Evolutionary conservation across 164 flowering plant species (phyloP), one percentile per base, ranked within the genome.

Genomic region (Taxillus chinensis): DNA sequence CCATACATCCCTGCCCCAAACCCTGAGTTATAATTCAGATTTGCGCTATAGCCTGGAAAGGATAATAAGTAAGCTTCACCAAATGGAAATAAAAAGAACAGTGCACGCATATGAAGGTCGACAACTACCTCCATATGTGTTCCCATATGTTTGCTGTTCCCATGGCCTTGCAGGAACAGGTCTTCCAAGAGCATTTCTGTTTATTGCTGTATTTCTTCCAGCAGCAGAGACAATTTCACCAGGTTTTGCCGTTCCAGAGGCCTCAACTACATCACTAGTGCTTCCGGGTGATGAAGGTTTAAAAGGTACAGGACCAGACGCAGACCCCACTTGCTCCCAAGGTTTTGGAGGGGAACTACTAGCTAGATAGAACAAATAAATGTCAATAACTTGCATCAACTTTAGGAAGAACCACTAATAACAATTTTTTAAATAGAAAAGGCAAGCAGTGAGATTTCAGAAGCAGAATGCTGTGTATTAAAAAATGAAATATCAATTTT

Each of bases 111-210:
- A 48, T 3, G 51, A 48, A 6, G 46, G 46, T 43, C 46, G 10
- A 6, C 46, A 43, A 11, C 43, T 59, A 78, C 89, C 90, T 75
- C 95, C 92, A 60, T 75, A 76, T 13, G 45, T 58, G 53, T 60
- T 77, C 51, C 87, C 86, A 64, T 78, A 74, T 41, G 73, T 84
- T 66, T 80, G 88, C 75, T 55, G 58, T 38, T 90, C 90, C 98
- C 96, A 92, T 41, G 98, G 96, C 75, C 96, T 85, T n/a, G 90
- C 5, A 3, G 98, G 98, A 13, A 87, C 71, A 60, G 95, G 87
- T 77, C 98, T 80, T 8, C 80, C 76, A 66, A 83, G 71, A 43
- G 86, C 56, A 64, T 79, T 86, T 56, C 72, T 75, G 53, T 81
- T 83, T 7, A 62, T 73, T 64, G 74, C 27, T 2, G 80, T 66